Evolutionary conservation across 352 stramenopile genomes (phyloP).

Genomic region (Phytophthora chlamydospora): DNA sequence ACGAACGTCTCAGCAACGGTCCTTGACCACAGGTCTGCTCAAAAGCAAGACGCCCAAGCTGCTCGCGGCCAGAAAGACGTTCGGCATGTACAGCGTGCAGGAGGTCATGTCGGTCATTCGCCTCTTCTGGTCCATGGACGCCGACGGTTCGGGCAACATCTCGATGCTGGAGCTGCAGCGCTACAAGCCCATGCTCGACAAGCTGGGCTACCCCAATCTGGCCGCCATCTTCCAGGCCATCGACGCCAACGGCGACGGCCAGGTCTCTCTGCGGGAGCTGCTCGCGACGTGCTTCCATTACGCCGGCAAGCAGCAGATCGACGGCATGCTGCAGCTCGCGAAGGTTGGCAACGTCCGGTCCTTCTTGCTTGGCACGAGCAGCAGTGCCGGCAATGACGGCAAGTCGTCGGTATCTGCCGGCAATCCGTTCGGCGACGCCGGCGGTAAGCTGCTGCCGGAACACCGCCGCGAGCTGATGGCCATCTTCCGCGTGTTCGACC

Average conservation of each 20-base stretch:
- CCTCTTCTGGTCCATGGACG: slow-evolving; percentile 76
- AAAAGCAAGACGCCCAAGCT: slow-evolving; percentile 14
- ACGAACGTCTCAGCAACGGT: slow-evolving; percentile 2
- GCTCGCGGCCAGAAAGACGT: slow-evolving; percentile 36
- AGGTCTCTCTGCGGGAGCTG: slow-evolving; percentile 64
- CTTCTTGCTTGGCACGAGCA: slow-evolving; percentile 41
- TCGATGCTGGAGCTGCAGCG: slow-evolving; percentile 57
- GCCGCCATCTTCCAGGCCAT: slow-evolving; percentile 69
- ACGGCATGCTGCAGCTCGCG: slow-evolving; percentile 74
- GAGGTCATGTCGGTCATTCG: slow-evolving; percentile 82
- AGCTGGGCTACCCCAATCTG: slow-evolving; percentile 70
- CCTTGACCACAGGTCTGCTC: slow-evolving; percentile 6
- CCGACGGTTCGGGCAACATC: slow-evolving; percentile 67
- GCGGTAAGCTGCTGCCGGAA: slow-evolving; percentile 33
- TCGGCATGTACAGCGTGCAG: slow-evolving; percentile 71
- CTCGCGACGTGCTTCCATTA: slow-evolving; percentile 75
- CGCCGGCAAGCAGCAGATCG: slow-evolving; percentile 57
- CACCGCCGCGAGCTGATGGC: slow-evolving; percentile 54
- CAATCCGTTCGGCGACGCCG: slow-evolving; percentile 1
- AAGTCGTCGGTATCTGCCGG: not conserved
- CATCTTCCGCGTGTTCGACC: slow-evolving; percentile 78
- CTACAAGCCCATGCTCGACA: slow-evolving; percentile 70
- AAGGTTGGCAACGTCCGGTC: slow-evolving; percentile 64
- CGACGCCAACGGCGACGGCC: slow-evolving; percentile 64
- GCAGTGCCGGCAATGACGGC: not conserved